Evolutionary conservation across 116 monocot species (phyloP).

Genomic region (Iris pallida): DNA sequence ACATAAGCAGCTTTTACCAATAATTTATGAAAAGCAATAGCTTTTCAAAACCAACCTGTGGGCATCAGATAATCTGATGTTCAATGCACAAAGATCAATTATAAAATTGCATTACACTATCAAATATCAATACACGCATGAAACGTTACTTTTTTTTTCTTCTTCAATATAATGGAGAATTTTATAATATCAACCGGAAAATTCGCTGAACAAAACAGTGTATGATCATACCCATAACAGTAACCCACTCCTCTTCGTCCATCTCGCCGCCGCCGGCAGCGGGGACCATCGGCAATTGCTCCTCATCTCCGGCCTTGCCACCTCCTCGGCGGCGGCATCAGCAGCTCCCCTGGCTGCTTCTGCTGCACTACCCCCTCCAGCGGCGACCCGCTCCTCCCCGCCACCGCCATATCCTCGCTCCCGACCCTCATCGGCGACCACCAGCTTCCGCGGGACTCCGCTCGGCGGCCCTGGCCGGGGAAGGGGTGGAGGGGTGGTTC

Average conservation of each 20-base stretch:
- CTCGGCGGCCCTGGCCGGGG: slow-evolving; percentile 15
- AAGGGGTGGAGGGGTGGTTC: slow-evolving; percentile 18
- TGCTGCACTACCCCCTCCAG: slow-evolving; percentile 61
- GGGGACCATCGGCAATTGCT: slow-evolving; percentile 9
- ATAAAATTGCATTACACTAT: too few species aligned
- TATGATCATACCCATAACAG: slow-evolving; percentile 75
- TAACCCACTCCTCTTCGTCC: slow-evolving; percentile 91
- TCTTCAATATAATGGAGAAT: too few species aligned
- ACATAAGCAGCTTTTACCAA: too few species aligned
- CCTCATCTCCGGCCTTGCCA: slow-evolving; percentile 59
- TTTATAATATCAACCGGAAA: too few species aligned
- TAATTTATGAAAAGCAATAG: too few species aligned
- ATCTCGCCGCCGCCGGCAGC: slow-evolving; percentile 5
- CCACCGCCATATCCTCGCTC: slow-evolving; percentile 22
- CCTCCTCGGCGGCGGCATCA: slow-evolving; percentile 74
- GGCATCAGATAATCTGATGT: too few species aligned
- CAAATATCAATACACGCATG: too few species aligned
- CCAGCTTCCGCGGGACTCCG: slow-evolving; percentile 32
- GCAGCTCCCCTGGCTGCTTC: slow-evolving; percentile 20
- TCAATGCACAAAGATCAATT: too few species aligned
- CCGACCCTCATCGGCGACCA: slow-evolving; percentile 20
- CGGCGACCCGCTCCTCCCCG: slow-evolving; percentile 39
- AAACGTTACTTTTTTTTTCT: too few species aligned
- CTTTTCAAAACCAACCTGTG: too few species aligned
- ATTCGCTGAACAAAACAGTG: too few species aligned